Percentiles rank a stretch among this genome's conserved stretches.
Conservation (phyloP, 108 stramenopile genomes). For the Licmophora abbreviata region DNA sequence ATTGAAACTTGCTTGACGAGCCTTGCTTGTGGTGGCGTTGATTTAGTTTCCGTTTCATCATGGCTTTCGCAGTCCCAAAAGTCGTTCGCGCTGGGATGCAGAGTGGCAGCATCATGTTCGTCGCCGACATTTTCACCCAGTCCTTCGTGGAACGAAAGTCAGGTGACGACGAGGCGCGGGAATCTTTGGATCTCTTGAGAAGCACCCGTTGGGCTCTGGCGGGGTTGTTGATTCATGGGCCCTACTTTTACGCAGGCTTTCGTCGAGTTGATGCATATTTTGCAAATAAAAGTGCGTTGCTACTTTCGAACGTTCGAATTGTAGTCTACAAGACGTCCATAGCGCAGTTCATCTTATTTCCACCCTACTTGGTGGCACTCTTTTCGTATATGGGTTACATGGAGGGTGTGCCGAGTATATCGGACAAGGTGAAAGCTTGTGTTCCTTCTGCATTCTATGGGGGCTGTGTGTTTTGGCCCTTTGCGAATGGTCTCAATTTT, state of each 20-base stretch:
- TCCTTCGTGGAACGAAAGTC: slow-evolving; percentile 13
- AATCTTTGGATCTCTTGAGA: slow-evolving; percentile 10
- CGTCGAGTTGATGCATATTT: slow-evolving; percentile 22
- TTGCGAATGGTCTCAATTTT: slow-evolving; percentile 35
- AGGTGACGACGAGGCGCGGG: neutral
- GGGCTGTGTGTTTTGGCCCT: slow-evolving; percentile 41
- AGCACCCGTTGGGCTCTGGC: slow-evolving; percentile 33
- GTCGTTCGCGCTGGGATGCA: slow-evolving; percentile 23
- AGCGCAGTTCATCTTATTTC: slow-evolving; percentile 36
- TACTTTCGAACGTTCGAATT: too few species aligned
- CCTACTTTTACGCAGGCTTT: slow-evolving; percentile 34
- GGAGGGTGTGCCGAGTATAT: slow-evolving; percentile 19
- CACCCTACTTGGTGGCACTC: slow-evolving; percentile 33
- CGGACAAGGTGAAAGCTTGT: slow-evolving; percentile 11
- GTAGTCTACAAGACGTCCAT: slow-evolving; percentile 30
- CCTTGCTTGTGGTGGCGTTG: too few species aligned
- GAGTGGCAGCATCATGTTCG: slow-evolving; percentile 28
- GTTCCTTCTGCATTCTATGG: slow-evolving; percentile 31
- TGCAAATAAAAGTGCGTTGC: slow-evolving; percentile 13
- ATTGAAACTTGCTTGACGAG: too few species aligned
- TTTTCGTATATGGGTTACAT: slow-evolving; percentile 26
- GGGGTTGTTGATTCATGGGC: slow-evolving; percentile 31
- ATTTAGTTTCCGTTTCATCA: too few species aligned
- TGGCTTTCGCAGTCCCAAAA: too few species aligned
- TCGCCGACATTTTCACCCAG: slow-evolving; percentile 32